Base-by-base conservation (phyloP, 352 stramenopile species). In the Phytophthora syringae region DNA sequence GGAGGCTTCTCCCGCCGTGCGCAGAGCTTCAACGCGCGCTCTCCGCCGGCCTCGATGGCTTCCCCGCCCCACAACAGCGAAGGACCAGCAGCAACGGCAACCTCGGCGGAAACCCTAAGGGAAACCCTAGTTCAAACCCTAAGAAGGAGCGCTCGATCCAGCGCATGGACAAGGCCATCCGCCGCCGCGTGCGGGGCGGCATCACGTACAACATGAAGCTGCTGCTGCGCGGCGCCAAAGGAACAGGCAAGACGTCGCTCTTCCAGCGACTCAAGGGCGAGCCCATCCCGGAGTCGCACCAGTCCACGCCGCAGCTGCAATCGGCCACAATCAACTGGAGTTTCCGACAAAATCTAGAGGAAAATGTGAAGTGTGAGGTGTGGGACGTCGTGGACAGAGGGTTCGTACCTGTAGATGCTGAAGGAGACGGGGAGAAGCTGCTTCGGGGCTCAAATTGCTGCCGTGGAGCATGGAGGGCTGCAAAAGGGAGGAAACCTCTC, bases 171-270 rank as follows among this genome's bases (percentile, higher is more conserved):
- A 88, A 84, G 52, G 76, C 79, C 16, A 94, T 96, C 60, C 82
- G 88, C 25, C 83, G 79, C 53, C 84, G 86, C 60, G 81, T 95
- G n/a, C 70, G 88, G 22, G 90, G 77, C 24, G 85, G 80, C 58
- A 82, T 93, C 63, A 95, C 80, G 59, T 97, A 97, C 80, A 97
- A 97, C 73, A 96, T 98, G 88, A 97, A 97, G 78, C 76, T 98
- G 36, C 64, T 97, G 43, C 71, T 98, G 24, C 83, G 89, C 27
- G 90, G 92, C 27, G 83, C 88, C 20, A 77, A 79, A 5, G 86
- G 89, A n/a, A 94, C 84, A 11, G 92, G 92, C 44, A 98, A 98
- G 72, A 95, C 90, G 53, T 88, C 87, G 54, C 77, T 98, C 3
- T 94, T 94, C 63, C 82, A 90, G 20, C 85, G 92, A 0, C 67